Conservation (phyloP, 306 rosid genomes). For the Herpetospermum pedunculosum region DNA sequence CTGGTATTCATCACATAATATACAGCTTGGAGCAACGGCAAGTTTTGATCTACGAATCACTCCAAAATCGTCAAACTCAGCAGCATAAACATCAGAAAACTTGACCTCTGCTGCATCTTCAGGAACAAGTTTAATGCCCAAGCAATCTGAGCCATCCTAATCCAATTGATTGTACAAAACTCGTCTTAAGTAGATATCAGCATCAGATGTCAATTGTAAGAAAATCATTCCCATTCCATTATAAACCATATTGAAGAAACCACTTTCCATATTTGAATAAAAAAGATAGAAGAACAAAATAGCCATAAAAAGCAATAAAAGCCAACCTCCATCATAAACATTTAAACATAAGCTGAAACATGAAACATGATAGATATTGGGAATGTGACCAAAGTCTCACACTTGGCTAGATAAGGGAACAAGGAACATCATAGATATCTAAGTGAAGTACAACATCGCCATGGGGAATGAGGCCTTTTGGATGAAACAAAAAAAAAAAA, state of each 20-base stretch:
- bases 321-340: not conserved
- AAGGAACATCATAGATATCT: no score
- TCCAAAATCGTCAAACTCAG: conserved; percentile 35
- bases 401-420: not conserved
- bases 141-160: conserved; percentile 64
- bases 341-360: not conserved
- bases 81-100: conserved; percentile 60
- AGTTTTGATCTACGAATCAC: conserved; percentile 30
- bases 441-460: not conserved
- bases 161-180: conserved; percentile 14
- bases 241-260: not conserved
- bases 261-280: not conserved
- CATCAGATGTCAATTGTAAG: not conserved
- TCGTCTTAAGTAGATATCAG: not conserved
- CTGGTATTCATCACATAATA: conserved; percentile 33
- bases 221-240: not conserved
- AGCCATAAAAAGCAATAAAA: not conserved
- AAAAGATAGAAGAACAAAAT: not conserved
- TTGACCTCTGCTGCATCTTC: conserved; percentile 39
- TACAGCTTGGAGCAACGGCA: conserved; percentile 27
- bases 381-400: not conserved
- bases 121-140: conserved; percentile 40
- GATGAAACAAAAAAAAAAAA: not conserved
- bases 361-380: not conserved
- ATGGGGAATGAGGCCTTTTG: not conserved